Evolutionary conservation across 441 rosid species (phyloP), one percentile per base, ranked within the genome.

Genomic region (Lepidium campestre): DNA sequence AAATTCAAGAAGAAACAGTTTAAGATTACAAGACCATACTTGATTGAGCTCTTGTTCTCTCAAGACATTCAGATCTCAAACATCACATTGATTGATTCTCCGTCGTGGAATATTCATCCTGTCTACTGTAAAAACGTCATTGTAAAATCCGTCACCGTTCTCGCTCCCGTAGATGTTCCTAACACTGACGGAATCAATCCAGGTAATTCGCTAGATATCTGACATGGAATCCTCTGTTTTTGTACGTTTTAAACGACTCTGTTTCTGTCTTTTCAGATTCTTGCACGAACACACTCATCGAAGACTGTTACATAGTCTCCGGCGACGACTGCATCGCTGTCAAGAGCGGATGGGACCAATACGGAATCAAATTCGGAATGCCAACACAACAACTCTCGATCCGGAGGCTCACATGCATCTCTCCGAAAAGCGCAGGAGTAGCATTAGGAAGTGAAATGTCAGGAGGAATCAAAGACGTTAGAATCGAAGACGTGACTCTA

Each of bases 401-500:
- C 71, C 74, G 87, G 75, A 70, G 88, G 60, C 77, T 92, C 17
- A 88, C 92, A 23, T 88, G 97, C 79, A 78, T 90, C 70, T 92
- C 98, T 13, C 98, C 93, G 0, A 70, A 79, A 54, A 88, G 98
- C 34, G 97, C 93, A 13, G 73, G 83, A 31, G 81, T 88, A 27
- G 98, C 98, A 2, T 74, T 90, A 1, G 98, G 98, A 2, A 90
- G 97, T 17, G 98, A 92, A 62, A 90, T 89, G 97, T 92, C 98
- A 0, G 96, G 98, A 3, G 96, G 92, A 20, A 84, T 92, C 57
- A 71, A 69, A 57, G 84, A 92, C 62, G 88, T 88, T 4, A 72
- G 96, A 62, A 81, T 77, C 5, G 97, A 92, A 62, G 87, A 81
- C 67, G 77, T 82, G 25, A 79, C 81, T 6, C 84, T 86, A 1